Conservation (phyloP, 192 early-diverging fungal genomes). For the Coemansia sp. region DNA sequence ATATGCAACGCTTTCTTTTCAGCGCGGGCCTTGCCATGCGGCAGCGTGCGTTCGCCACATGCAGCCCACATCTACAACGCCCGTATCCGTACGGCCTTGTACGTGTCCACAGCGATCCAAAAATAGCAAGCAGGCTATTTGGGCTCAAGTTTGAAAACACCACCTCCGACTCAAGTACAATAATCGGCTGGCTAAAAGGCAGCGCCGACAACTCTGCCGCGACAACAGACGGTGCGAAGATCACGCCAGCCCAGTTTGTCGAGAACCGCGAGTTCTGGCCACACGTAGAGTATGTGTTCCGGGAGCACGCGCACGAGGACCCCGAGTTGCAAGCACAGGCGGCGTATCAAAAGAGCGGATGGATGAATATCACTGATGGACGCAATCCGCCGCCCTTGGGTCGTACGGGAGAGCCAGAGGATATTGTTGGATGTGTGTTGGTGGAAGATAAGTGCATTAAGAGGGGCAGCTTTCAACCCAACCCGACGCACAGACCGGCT, state of each 20-base stretch:
- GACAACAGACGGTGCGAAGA: conserved; percentile 5
- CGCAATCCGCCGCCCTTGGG: conserved; percentile 51
- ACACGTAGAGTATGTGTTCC: conserved; percentile 24
- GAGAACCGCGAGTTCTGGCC: conserved; percentile 47
- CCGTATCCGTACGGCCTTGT: conserved; percentile 40
- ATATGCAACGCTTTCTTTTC: conserved; percentile 1
- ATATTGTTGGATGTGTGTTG: conserved; percentile 43
- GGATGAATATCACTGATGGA: conserved; percentile 48
- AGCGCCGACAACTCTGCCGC: conserved; percentile 1
- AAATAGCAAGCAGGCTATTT: not conserved
- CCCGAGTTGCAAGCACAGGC: conserved; percentile 52
- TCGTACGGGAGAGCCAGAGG: conserved; percentile 41
- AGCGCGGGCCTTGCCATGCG: not conserved
- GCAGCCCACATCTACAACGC: not conserved
- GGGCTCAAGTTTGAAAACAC: not conserved
- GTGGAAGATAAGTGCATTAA: conserved; percentile 34
- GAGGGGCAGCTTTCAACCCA: conserved; percentile 41
- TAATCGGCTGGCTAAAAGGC: conserved; percentile 40
- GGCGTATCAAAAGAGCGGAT: conserved; percentile 46
- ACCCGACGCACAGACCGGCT: conserved; percentile 39
- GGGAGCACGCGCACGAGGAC: conserved; percentile 45
- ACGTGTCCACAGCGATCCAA: conserved; percentile 4
- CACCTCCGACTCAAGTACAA: conserved; percentile 11
- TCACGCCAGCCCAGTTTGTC: conserved; percentile 34
- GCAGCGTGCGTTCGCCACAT: conserved; percentile 15